Evolutionary conservation across 169 alveolate genomes (phyloP).

Genomic region (Cryptosporidium felis): DNA sequence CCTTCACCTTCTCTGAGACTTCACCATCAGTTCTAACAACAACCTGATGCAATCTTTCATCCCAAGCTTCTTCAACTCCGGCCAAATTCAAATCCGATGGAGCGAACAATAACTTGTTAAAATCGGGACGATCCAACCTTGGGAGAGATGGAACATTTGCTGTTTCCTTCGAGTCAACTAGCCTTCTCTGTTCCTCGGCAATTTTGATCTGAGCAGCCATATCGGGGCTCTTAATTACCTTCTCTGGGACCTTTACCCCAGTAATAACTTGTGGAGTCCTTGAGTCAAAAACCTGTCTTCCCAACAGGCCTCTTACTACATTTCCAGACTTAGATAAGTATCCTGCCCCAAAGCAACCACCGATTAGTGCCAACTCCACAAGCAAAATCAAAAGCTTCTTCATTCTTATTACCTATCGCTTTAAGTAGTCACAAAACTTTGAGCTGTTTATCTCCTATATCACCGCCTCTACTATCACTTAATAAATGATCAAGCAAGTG

Average conservation of each 20-base stretch:
- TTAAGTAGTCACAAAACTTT: too few species aligned
- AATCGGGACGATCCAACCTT: conserved; percentile 38
- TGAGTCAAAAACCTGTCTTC: neutral
- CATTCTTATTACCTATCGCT: neutral
- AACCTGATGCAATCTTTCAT: conserved; percentile 55
- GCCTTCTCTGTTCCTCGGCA: conserved; percentile 41
- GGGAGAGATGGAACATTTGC: conserved; percentile 18
- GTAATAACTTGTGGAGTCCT: neutral
- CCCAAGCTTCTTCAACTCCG: conserved; percentile 72
- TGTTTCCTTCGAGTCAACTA: neutral
- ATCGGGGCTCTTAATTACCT: neutral
- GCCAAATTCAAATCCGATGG: conserved; percentile 56
- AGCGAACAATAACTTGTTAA: conserved; percentile 14
- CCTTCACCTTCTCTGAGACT: conserved; percentile 35
- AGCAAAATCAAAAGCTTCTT: conserved; percentile 10
- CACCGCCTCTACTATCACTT: neutral
- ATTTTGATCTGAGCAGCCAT: conserved; percentile 41
- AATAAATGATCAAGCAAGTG: conserved; percentile 34
- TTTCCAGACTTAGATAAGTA: conserved; percentile 44
- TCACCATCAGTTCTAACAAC: conserved; percentile 70
- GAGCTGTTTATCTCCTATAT: neutral
- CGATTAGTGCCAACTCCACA: conserved; percentile 42
- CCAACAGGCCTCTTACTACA: conserved; percentile 3
- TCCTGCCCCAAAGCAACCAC: conserved; percentile 61
- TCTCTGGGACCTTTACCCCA: neutral